Evolutionary conservation across 768 basidiomycete species (phyloP), one percentile per base, ranked within the genome.

Genomic region (Mycena chlorophos): DNA sequence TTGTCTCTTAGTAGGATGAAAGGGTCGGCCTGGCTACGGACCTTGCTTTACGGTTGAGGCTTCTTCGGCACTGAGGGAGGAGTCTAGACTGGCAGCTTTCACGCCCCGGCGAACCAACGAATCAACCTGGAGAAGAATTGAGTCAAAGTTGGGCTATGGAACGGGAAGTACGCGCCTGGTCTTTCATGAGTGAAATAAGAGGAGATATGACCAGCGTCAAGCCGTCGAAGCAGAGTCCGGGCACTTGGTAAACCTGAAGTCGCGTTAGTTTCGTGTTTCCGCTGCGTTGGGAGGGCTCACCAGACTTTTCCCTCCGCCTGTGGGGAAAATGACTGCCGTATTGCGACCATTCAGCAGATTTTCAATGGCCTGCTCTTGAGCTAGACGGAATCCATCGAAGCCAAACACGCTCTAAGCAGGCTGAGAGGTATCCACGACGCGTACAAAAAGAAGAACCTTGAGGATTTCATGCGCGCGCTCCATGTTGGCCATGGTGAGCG

Each of bases 61-160:
- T 37, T 70, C 69, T 0, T 73, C 72, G 6, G 60, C 54, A 3
- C 60, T 55, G 25, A 76, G 65, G 1, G 71, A 73, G 50, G 73
- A 74, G 53, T 80, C 79, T 17, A 79, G 53, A 46, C 66, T 70
- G 1, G 75, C 73, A 4, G 75, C 76, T 13, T 69, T 67, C 19
- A 77, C 69, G 1, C 74, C 72, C 6, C 66, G 68, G 8, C 60
- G 28, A 5, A 58, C 54, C 3, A 76, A 66, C 2, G 64, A 66
- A 58, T 75, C 73, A 4, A 61, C 48, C 45, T 46, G n/a, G 26
- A 22, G 45, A 27, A 38, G 29, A 28, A 25, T 31, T 12, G 13
- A 17, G 34, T 42, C 49, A 6, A 20, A 22, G 17, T 23, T 20
- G 19, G 20, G 23, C 14, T 5, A 8, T 8, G 20, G 23, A 16